Percentiles rank a stretch among this genome's conserved stretches.
These are phyloP conservation scores for Oryza nivara DNA, from an alignment of 176 grass and related monocot species.

Conservation along the genomic window DNA sequence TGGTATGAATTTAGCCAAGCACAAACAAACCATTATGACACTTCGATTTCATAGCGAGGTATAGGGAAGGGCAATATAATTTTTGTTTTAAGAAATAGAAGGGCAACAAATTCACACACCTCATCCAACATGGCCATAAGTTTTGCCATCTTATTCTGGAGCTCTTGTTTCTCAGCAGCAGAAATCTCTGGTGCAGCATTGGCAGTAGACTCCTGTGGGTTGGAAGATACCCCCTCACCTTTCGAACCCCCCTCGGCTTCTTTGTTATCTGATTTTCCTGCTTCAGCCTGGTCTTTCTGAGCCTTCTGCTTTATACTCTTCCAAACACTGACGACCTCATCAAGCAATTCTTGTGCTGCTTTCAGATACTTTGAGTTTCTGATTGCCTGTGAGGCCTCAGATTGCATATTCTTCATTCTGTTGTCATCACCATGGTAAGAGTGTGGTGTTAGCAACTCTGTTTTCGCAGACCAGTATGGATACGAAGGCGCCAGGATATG, in stretches of 20 bases:
- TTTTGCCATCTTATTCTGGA: constrained; percentile 92
- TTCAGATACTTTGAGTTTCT: constrained; percentile 88
- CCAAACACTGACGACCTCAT: constrained; percentile 86
- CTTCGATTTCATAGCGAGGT: constrained; percentile 26
- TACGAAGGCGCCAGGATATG: constrained; percentile 73
- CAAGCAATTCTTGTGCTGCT: constrained; percentile 88
- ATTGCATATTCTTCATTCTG: constrained; percentile 75
- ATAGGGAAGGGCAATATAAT: not conserved
- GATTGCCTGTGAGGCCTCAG: constrained; percentile 55
- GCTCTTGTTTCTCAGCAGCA: constrained; percentile 85
- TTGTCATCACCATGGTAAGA: constrained; percentile 68
- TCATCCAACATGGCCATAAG: constrained; percentile 93
- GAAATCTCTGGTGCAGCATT: constrained; percentile 67
- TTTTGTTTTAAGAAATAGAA: not conserved
- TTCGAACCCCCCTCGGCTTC: constrained; percentile 61
- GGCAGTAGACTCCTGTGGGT: constrained; percentile 59
- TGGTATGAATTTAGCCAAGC: constrained; percentile 5
- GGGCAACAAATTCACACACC: constrained; percentile 50
- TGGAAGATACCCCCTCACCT: constrained; percentile 55
- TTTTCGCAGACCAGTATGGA: constrained; percentile 68
- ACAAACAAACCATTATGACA: constrained; percentile 1
- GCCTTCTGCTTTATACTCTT: constrained; percentile 74
- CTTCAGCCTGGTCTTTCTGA: constrained; percentile 56
- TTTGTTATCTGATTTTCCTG: constrained; percentile 52
- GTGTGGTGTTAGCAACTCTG: constrained; percentile 47